Evolutionary conservation across 768 basidiomycete species (phyloP).

Genomic region (Tricholoma furcatifolium): DNA sequence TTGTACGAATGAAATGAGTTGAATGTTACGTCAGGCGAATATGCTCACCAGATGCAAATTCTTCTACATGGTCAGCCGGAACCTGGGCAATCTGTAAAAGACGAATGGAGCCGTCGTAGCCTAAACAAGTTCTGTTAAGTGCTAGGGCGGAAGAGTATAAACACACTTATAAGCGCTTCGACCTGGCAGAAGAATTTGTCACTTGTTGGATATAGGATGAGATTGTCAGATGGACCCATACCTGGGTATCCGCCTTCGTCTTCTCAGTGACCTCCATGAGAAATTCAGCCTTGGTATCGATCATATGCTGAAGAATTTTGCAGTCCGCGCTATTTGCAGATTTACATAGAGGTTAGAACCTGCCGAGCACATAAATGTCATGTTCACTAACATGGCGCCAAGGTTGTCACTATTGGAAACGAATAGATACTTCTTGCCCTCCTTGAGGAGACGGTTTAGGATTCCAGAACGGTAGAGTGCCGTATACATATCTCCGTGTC

Average conservation of each 20-base stretch:
- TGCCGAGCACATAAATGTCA: neutral
- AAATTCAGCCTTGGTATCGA: constrained; percentile 77
- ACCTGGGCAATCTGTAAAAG: constrained; percentile 85
- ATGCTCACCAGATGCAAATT: constrained; percentile 65
- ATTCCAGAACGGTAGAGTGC: constrained; percentile 74
- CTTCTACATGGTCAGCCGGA: constrained; percentile 75
- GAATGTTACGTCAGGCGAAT: neutral
- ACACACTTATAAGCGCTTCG: constrained; percentile 62
- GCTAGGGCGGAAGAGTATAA: neutral
- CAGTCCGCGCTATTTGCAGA: constrained; percentile 58
- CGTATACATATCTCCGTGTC: constrained; percentile 85
- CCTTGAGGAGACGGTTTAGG: constrained; percentile 72
- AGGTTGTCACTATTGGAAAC: constrained; percentile 88
- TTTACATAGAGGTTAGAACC: constrained; percentile 12
- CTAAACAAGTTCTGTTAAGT: constrained; percentile 10
- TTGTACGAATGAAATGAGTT: constrained; percentile 2
- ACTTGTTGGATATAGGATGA: constrained; percentile 21
- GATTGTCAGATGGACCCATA: neutral
- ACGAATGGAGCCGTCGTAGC: constrained; percentile 75
- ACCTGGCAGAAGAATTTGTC: constrained; percentile 36
- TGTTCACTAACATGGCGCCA: constrained; percentile 64
- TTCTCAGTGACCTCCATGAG: constrained; percentile 96
- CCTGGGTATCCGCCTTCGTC: constrained; percentile 79
- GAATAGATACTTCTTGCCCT: constrained; percentile 88
- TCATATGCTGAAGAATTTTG: constrained; percentile 78